phyloP scores from a whole-genome alignment of 169 alveolate genomes.

The Eimeria tenella region DNA sequence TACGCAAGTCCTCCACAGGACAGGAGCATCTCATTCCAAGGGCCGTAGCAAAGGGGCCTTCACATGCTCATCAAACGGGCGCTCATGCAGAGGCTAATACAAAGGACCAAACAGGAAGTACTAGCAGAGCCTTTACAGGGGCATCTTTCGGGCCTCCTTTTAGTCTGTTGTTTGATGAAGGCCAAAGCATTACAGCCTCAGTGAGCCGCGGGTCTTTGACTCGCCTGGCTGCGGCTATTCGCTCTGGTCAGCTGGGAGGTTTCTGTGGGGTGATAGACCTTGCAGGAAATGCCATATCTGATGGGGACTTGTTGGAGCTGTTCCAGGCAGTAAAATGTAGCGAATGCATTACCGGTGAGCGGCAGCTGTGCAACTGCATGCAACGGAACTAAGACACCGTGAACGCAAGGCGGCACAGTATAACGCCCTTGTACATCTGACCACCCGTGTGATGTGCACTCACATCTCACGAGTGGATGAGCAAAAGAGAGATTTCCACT shows the following conservation, averaged over 20 bases:
- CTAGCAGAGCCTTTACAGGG: too few species aligned
- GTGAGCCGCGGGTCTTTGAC: not conserved
- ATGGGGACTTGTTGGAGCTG: not conserved
- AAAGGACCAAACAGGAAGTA: too few species aligned
- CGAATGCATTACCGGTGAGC: not conserved
- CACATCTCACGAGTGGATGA: too few species aligned
- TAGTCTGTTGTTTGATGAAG: not conserved
- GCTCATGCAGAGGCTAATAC: too few species aligned
- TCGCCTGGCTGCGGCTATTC: not conserved
- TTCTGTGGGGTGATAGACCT: not conserved
- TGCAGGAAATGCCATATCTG: conserved; percentile 5
- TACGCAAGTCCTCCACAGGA: not conserved
- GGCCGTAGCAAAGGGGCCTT: too few species aligned
- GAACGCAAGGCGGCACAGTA: too few species aligned
- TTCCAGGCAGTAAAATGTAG: not conserved
- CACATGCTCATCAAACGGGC: too few species aligned
- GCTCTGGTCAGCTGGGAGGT: not conserved
- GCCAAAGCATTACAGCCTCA: not conserved
- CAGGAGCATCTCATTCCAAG: not conserved
- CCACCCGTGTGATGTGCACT: too few species aligned
- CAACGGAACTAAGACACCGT: too few species aligned
- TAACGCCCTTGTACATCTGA: too few species aligned
- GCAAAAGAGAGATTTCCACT: too few species aligned
- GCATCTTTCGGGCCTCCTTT: not conserved
- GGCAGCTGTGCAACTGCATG: too few species aligned